Evolutionary conservation across 371 early-diverging fungal species (phyloP).

Genomic region (Mucor piriformis): DNA sequence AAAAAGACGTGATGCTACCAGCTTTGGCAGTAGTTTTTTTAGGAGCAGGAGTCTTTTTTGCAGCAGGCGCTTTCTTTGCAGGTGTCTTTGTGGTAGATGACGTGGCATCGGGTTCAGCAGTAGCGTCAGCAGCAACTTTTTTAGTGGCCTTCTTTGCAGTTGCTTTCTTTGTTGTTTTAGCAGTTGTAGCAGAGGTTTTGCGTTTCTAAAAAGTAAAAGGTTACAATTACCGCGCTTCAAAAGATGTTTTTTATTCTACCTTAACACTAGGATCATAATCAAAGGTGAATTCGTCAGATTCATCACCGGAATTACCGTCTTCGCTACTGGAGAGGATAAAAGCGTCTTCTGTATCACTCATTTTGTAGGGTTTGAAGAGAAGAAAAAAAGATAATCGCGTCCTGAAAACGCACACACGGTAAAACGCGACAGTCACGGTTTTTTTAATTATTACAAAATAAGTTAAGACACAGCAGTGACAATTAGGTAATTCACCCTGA

Average conservation of each 20-base stretch:
- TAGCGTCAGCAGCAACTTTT: too few species aligned
- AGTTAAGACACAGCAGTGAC: too few species aligned
- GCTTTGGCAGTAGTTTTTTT: not conserved
- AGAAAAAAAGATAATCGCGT: not conserved
- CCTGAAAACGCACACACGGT: too few species aligned
- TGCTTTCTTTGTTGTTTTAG: too few species aligned
- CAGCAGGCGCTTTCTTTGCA: not conserved
- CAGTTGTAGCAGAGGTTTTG: not conserved
- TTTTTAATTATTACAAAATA: too few species aligned
- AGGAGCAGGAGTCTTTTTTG: slow-evolving; percentile 8
- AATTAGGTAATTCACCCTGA: too few species aligned
- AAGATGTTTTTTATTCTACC: too few species aligned
- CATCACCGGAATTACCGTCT: slow-evolving; percentile 17
- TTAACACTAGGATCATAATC: slow-evolving; percentile 3
- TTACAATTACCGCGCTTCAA: too few species aligned
- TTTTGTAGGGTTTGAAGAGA: too few species aligned
- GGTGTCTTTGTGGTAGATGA: too few species aligned
- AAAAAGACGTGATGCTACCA: not conserved
- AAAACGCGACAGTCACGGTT: too few species aligned
- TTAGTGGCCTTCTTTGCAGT: not conserved
- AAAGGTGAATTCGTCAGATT: slow-evolving; percentile 9
- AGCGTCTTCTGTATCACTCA: slow-evolving; percentile 23
- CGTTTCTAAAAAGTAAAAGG: slow-evolving; percentile 6
- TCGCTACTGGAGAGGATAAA: slow-evolving; percentile 1
- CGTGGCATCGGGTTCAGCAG: too few species aligned